These are phyloP conservation scores for Fermentozyma sake DNA, from an alignment of 1,139 yeast genomes.

Conservation along the genomic window DNA sequence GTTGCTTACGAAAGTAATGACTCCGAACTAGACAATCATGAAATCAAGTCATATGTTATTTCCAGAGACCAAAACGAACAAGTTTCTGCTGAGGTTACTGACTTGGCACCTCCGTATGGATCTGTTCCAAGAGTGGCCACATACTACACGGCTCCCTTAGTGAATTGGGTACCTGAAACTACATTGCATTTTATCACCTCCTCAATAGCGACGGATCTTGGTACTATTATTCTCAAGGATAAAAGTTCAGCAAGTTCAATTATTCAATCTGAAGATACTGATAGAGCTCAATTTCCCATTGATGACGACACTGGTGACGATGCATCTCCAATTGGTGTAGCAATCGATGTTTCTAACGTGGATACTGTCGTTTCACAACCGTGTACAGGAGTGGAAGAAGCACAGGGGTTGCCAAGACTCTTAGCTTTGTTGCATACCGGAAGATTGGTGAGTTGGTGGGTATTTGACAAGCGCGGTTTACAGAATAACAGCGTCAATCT, in stretches of 20 bases:
- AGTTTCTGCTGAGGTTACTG: constrained; percentile 24
- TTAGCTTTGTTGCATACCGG: constrained; percentile 65
- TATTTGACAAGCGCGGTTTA: constrained; percentile 50
- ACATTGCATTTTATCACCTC: constrained; percentile 45
- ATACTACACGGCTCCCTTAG: constrained; percentile 42
- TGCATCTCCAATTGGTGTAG: constrained; percentile 66
- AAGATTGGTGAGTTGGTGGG: constrained; percentile 57
- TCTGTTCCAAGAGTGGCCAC: constrained; percentile 42
- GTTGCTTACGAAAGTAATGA: constrained; percentile 19
- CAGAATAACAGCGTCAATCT: constrained; percentile 24
- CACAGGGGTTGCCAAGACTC: constrained; percentile 54
- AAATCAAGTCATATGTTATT: constrained; percentile 13
- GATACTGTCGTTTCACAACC: constrained; percentile 45
- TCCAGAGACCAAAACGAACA: constrained; percentile 7
- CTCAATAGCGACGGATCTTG: constrained; percentile 59
- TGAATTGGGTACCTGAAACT: constrained; percentile 36
- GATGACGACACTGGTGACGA: constrained; percentile 62
- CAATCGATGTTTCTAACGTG: constrained; percentile 49
- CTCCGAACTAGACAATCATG: constrained; percentile 19
- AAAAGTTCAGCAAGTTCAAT: constrained; percentile 29
- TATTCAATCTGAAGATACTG: constrained; percentile 58
- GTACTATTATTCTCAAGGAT: constrained; percentile 7
- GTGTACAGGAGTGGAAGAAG: constrained; percentile 52
- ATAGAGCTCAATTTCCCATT: constrained; percentile 69
- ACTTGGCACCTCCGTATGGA: constrained; percentile 60